Conservation (phyloP, 305 asterid genomes). For the Euphrasia arctica region DNA sequence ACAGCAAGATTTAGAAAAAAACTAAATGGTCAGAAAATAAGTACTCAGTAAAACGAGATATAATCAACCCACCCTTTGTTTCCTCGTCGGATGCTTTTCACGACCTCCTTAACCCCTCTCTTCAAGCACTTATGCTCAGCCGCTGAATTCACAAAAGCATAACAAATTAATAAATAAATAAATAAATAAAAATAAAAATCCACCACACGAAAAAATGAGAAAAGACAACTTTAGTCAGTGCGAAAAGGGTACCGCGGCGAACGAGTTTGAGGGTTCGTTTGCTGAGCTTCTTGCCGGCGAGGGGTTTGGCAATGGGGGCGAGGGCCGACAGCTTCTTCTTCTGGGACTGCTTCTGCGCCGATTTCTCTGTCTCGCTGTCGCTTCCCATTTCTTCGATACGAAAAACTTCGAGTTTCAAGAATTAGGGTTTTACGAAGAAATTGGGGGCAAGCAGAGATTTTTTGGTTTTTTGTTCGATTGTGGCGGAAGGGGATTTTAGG, state of each 20-base stretch:
- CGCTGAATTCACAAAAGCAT: slow-evolving; percentile 42
- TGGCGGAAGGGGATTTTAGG: background rate
- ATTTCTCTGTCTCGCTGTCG: slow-evolving; percentile 80
- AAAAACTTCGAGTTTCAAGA: too few species aligned
- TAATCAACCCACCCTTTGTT: slow-evolving; percentile 62
- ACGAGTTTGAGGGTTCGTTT: slow-evolving; percentile 87
- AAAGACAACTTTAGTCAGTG: background rate
- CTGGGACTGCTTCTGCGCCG: slow-evolving; percentile 77
- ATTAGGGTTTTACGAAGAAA: background rate
- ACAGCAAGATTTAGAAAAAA: too few species aligned
- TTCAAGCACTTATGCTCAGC: slow-evolving; percentile 94
- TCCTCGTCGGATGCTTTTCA: slow-evolving; percentile 93
- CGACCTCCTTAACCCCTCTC: slow-evolving; percentile 98
- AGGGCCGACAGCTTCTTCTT: slow-evolving; percentile 72
- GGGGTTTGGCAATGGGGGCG: slow-evolving; percentile 92
- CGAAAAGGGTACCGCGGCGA: slow-evolving; percentile 55
- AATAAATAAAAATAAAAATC: background rate
- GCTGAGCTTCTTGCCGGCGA: slow-evolving; percentile 85
- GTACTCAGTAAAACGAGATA: background rate
- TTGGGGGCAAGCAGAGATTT: background rate
- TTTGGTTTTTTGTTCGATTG: background rate
- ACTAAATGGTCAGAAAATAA: too few species aligned
- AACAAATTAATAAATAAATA: slow-evolving; percentile 1
- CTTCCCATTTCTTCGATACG: slow-evolving; percentile 56
- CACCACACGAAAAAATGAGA: background rate